Evolutionary conservation across 805 yeast species (phyloP).

Genomic region (Spathaspora hagerdaliae): DNA sequence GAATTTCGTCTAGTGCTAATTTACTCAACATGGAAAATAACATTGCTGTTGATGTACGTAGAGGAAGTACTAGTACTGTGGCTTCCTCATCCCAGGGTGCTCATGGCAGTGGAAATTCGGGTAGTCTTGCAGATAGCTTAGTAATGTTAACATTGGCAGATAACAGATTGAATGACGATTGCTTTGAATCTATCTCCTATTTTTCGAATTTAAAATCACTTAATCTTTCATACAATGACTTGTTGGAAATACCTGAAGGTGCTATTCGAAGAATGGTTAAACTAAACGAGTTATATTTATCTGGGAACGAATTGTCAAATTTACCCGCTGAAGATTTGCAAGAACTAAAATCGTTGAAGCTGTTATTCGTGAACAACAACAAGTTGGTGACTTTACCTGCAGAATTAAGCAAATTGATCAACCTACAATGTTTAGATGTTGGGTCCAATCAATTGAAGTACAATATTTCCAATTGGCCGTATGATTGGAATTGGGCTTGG

Average conservation of each 20-base stretch:
- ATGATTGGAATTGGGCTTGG: conserved; percentile 97
- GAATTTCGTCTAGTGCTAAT: conserved; percentile 20
- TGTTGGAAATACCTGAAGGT: conserved; percentile 80
- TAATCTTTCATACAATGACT: conserved; percentile 79
- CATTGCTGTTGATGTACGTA: neutral
- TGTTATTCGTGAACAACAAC: conserved; percentile 75
- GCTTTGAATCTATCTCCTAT: conserved; percentile 62
- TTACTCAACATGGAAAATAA: neutral
- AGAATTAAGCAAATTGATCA: conserved; percentile 66
- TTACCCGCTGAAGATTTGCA: conserved; percentile 86
- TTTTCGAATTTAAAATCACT: conserved; percentile 56
- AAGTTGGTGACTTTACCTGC: conserved; percentile 84
- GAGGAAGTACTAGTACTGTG: neutral
- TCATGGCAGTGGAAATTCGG: neutral
- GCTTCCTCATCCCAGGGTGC: conserved; percentile 6
- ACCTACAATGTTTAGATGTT: conserved; percentile 74
- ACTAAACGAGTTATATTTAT: conserved; percentile 64
- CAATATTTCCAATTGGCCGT: conserved; percentile 90
- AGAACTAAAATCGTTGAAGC: conserved; percentile 50
- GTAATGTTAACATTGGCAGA: conserved; percentile 67
- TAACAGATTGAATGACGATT: conserved; percentile 75
- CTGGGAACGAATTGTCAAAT: conserved; percentile 78
- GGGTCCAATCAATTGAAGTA: conserved; percentile 89
- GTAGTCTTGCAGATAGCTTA: conserved; percentile 44
- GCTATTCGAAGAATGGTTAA: conserved; percentile 52